These are phyloP conservation scores for Auriscalpium vulgare DNA, from an alignment of 768 basidiomycete genomes.

Conservation along the genomic window DNA sequence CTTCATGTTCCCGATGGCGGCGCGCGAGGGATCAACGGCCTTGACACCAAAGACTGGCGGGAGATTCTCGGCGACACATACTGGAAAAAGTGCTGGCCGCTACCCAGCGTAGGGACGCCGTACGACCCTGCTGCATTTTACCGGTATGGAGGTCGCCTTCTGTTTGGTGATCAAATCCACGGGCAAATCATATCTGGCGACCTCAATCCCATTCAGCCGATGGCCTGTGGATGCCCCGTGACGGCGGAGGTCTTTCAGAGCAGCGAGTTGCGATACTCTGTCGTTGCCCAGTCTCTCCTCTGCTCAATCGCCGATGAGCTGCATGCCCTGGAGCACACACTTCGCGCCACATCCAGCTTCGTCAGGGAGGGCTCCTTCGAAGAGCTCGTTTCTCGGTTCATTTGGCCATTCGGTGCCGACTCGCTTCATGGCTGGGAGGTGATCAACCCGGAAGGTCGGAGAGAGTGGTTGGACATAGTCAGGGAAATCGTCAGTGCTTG, in stretches of 20 bases:
- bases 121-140: not conserved
- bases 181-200: not conserved
- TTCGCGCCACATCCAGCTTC: not conserved
- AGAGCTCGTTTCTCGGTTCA: not conserved
- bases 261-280: not conserved
- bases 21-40: not conserved
- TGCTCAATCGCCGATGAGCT: not conserved
- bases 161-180: not conserved
- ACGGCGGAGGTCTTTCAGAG: not conserved
- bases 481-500: not conserved
- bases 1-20: not conserved
- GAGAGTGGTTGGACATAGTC: not conserved
- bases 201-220: not conserved
- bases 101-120: not conserved
- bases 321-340: not conserved
- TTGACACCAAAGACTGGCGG: not conserved
- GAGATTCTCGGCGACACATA: not conserved
- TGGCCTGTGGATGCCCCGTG: not conserved
- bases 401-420: not conserved
- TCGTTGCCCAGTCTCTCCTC: not conserved
- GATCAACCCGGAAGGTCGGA: not conserved
- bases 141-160: not conserved
- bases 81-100: not conserved
- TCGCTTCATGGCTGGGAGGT: not conserved
- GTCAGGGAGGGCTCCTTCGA: not conserved